These are phyloP conservation scores for Neofusicoccum ribis DNA, from an alignment of 2,329 filamentous ascomycete species.

Conservation along the genomic window DNA sequence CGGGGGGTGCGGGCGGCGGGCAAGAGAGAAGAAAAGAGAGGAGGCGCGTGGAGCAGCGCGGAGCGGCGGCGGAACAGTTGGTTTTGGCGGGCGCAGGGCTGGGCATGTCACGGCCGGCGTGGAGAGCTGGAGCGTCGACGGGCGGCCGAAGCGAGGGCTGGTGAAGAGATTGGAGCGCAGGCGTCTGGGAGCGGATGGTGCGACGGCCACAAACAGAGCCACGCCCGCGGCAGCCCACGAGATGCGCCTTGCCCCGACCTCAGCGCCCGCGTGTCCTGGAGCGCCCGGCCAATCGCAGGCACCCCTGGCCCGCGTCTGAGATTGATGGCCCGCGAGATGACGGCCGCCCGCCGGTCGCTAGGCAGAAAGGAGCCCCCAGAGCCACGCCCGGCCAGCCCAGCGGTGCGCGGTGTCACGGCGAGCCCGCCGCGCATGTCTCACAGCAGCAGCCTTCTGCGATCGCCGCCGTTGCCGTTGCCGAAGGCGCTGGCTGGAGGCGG, in stretches of 20 bases:
- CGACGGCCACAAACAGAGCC: slow-evolving; percentile 15
- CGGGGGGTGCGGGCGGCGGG: not conserved
- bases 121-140: not conserved
- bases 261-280: slow-evolving; percentile 5
- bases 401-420: not conserved
- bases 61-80: not conserved
- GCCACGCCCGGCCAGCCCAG: not conserved
- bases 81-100: slow-evolving; percentile 3
- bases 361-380: not conserved
- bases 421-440: not conserved
- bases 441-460: not conserved
- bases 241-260: not conserved
- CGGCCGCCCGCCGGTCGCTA: not conserved
- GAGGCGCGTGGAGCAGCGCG: not conserved
- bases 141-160: slow-evolving; percentile 6
- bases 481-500: not conserved
- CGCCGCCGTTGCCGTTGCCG: not conserved
- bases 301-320: slow-evolving; percentile 13
- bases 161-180: slow-evolving; percentile 9
- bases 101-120: not conserved
- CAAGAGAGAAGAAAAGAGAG: not conserved
- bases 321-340: slow-evolving; percentile 5
- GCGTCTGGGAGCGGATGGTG: slow-evolving; percentile 5
- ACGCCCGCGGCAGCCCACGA: slow-evolving; percentile 8
- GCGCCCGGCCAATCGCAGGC: slow-evolving; percentile 7